Conservation (phyloP, 129 eudicot genomes). For the Heracleum sosnowskyi region DNA sequence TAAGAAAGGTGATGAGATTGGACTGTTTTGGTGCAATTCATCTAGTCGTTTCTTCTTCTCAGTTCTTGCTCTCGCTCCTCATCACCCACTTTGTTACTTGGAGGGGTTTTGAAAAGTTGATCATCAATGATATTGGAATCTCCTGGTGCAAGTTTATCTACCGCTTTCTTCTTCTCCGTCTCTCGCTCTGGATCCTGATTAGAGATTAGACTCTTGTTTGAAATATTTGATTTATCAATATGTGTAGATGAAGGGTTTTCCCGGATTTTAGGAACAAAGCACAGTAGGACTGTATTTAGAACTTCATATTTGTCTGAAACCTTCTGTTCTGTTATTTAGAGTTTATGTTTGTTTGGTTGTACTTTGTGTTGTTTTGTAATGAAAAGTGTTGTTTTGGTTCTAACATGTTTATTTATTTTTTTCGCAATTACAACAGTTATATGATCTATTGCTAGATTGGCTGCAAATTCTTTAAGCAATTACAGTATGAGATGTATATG, state of each 20-base stretch:
- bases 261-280: background rate
- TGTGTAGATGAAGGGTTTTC: background rate
- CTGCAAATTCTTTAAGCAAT: too few species aligned
- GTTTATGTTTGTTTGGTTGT: background rate
- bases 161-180: background rate
- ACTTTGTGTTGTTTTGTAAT: background rate
- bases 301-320: too few species aligned
- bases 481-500: too few species aligned
- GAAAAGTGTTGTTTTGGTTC: background rate
- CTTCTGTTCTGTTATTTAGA: background rate
- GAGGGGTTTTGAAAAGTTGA: background rate
- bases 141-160: background rate
- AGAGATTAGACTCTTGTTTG: background rate
- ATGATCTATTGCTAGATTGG: background rate
- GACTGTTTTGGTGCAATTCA: background rate
- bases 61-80: background rate
- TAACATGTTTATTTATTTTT: background rate
- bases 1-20: background rate
- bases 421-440: background rate
- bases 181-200: background rate
- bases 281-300: too few species aligned
- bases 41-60: background rate
- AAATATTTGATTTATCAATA: too few species aligned
- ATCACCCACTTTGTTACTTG: too few species aligned
- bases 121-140: background rate